A percentile compares a stretch with the other conserved stretches of the same genome.
These are phyloP conservation scores for Wickerhamomyces tratensis DNA, from an alignment of 805 yeast species.

Conservation along the genomic window DNA sequence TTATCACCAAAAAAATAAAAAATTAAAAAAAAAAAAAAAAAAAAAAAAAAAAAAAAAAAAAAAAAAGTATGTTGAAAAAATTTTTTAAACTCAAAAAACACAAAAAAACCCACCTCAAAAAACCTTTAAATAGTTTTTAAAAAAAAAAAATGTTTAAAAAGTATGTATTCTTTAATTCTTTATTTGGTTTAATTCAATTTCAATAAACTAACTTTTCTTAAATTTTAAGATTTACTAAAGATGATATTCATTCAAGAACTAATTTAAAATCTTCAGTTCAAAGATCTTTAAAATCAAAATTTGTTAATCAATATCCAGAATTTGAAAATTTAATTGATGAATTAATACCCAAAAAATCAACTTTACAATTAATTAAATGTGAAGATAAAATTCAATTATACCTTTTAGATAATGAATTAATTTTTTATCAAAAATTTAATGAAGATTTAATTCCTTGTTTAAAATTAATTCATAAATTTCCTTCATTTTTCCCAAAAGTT, in stretches of 20 bases:
- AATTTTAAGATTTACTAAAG: conserved; percentile 52
- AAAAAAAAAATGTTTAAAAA: too few species aligned
- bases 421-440: conserved; percentile 65
- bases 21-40: background rate
- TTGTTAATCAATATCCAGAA: conserved; percentile 65
- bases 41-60: background rate
- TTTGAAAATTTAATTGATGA: conserved; percentile 72
- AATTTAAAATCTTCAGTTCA: conserved; percentile 93
- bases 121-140: too few species aligned
- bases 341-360: conserved; percentile 82
- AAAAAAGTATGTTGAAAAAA: too few species aligned
- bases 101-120: too few species aligned
- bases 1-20: too few species aligned
- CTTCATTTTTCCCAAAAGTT: conserved; percentile 74
- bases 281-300: conserved; percentile 69
- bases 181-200: too few species aligned
- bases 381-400: conserved; percentile 82
- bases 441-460: conserved; percentile 72
- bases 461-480: conserved; percentile 70
- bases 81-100: too few species aligned
- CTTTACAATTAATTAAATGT: conserved; percentile 72
- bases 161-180: too few species aligned
- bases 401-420: conserved; percentile 60
- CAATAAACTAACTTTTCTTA: too few species aligned
- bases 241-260: conserved; percentile 83